Evolutionary conservation across 2,329 filamentous ascomycete genomes (phyloP).

Genomic region (Diaporthe sp.): DNA sequence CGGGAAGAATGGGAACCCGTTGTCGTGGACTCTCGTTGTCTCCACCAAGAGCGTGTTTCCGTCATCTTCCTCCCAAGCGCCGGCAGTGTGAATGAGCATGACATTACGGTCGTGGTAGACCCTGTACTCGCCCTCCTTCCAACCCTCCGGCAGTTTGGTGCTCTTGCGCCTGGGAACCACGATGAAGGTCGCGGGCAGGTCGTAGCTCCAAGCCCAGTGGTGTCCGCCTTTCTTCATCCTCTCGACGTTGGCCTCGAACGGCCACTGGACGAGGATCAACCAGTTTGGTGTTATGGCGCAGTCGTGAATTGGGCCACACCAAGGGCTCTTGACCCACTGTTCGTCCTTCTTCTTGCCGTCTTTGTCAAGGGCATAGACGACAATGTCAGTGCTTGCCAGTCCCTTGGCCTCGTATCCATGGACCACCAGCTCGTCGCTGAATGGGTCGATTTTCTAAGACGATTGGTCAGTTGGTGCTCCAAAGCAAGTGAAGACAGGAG

Average conservation of each 20-base stretch:
- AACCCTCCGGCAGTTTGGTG: constrained; percentile 43
- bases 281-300: constrained; percentile 56
- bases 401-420: constrained; percentile 57
- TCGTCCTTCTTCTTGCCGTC: constrained; percentile 48
- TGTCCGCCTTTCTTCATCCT: constrained; percentile 54
- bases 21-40: constrained; percentile 55
- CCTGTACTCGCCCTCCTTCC: constrained; percentile 45
- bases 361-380: constrained; percentile 49
- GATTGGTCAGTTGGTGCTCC: neutral
- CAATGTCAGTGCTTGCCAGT: constrained; percentile 53
- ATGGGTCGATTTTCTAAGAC: constrained; percentile 51
- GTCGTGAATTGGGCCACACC: constrained; percentile 55
- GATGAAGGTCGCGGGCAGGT: constrained; percentile 42
- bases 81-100: constrained; percentile 59
- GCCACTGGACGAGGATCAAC: constrained; percentile 52
- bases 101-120: constrained; percentile 46
- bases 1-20: constrained; percentile 55
- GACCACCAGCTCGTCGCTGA: constrained; percentile 53
- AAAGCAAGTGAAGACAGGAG: neutral
- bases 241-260: constrained; percentile 53
- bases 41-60: constrained; percentile 55
- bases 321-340: constrained; percentile 52
- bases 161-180: constrained; percentile 41
- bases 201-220: constrained; percentile 54
- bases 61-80: constrained; percentile 55